Evolutionary conservation across 257 asterid genomes (phyloP).

Genomic region (Solanum pimpinellifolium): DNA sequence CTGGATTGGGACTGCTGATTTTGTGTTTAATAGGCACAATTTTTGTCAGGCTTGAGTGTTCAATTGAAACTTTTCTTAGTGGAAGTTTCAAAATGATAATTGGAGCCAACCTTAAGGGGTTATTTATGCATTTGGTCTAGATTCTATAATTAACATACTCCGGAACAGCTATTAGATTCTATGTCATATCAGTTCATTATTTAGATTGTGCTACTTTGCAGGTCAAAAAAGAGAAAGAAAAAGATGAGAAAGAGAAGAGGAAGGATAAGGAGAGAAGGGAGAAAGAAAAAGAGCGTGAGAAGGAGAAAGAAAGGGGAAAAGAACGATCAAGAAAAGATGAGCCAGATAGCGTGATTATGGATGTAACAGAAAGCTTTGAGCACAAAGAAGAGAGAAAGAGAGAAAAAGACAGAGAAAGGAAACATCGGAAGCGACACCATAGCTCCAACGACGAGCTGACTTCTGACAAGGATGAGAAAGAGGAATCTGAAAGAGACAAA

Average conservation of each 20-base stretch:
- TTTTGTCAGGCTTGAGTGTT: not conserved
- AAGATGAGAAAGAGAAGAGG: constrained; percentile 75
- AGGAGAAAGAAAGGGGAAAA: constrained; percentile 62
- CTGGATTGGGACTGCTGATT: not conserved
- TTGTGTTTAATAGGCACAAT: not conserved
- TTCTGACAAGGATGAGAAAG: constrained; percentile 79
- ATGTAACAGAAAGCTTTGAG: constrained; percentile 36
- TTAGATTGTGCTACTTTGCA: constrained; percentile 13
- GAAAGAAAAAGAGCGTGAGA: constrained; percentile 50
- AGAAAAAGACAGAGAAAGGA: constrained; percentile 78
- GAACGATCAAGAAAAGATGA: constrained; percentile 60
- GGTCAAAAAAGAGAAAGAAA: constrained; percentile 83
- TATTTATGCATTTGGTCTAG: not conserved
- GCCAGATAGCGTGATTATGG: constrained; percentile 41
- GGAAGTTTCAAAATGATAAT: not conserved
- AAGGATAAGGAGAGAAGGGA: constrained; percentile 46
- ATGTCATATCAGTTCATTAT: not conserved
- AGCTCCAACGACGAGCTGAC: constrained; percentile 58
- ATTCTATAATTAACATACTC: not conserved
- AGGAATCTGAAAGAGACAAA: constrained; percentile 45
- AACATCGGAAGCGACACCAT: constrained; percentile 83
- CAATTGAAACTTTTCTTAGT: not conserved
- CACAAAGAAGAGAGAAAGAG: constrained; percentile 68
- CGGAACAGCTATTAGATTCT: not conserved
- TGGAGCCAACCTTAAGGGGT: not conserved